Evolutionary conservation across 176 grass and related monocot species (phyloP).

Genomic region (Triticum monococcum): DNA sequence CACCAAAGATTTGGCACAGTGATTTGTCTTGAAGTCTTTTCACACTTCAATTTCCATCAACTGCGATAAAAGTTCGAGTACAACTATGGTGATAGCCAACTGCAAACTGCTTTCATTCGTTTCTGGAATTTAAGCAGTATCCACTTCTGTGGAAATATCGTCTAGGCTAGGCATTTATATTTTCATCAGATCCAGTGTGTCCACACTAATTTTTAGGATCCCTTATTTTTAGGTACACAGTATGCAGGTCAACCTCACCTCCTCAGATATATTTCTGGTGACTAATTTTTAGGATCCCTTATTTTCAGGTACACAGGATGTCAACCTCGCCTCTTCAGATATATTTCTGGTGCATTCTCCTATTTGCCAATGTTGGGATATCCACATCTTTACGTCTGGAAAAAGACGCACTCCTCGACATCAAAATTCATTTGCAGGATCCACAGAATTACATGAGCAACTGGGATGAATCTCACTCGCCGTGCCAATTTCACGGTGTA

Average conservation of each 20-base stretch:
- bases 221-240: slow-evolving; percentile 35
- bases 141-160: slow-evolving; percentile 18
- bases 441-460: slow-evolving; percentile 61
- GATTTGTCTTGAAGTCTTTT: slow-evolving; percentile 20
- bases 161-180: slow-evolving; percentile 8
- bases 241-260: slow-evolving; percentile 39
- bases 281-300: slow-evolving; percentile 21
- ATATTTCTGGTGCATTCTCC: slow-evolving; percentile 48
- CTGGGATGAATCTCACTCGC: slow-evolving; percentile 58
- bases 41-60: slow-evolving; percentile 27
- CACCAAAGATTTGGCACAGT: slow-evolving; percentile 1
- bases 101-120: slow-evolving; percentile 15
- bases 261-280: slow-evolving; percentile 48
- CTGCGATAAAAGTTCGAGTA: neutral
- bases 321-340: slow-evolving; percentile 39
- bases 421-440: slow-evolving; percentile 69
- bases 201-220: slow-evolving; percentile 23
- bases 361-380: slow-evolving; percentile 30
- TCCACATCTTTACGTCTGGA: slow-evolving; percentile 52
- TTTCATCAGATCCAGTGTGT: slow-evolving; percentile 7
- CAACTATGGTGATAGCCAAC: slow-evolving; percentile 13
- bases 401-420: slow-evolving; percentile 56
- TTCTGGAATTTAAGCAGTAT: slow-evolving; percentile 9
- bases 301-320: slow-evolving; percentile 54
- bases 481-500: slow-evolving; percentile 74